These are phyloP conservation scores for Dendrostoma leiphaemia DNA, from an alignment of 2,329 filamentous ascomycete species.

Conservation along the genomic window DNA sequence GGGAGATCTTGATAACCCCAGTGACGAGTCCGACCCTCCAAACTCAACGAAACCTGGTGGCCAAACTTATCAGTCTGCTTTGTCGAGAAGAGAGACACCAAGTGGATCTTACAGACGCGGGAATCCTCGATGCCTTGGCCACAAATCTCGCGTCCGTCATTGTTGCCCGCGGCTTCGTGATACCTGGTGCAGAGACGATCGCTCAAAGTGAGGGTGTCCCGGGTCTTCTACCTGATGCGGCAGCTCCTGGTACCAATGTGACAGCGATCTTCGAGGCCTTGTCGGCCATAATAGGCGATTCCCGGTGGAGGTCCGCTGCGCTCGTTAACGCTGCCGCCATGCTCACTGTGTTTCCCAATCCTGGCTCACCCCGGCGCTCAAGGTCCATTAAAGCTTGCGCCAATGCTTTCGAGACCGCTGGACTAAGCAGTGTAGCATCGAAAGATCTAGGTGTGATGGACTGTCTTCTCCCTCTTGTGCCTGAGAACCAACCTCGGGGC, in stretches of 20 bases:
- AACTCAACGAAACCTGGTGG: constrained; percentile 60
- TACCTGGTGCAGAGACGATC: constrained; percentile 59
- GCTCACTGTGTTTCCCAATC: constrained; percentile 64
- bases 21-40: constrained; percentile 39
- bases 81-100: constrained; percentile 71
- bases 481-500: constrained; percentile 36
- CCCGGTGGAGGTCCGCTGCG: constrained; percentile 73
- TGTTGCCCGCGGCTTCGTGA: constrained; percentile 65
- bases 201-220: constrained; percentile 53
- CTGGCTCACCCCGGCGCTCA: constrained; percentile 47
- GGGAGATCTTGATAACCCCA: constrained; percentile 44
- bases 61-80: constrained; percentile 53
- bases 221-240: constrained; percentile 59
- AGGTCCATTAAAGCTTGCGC: constrained; percentile 50
- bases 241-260: constrained; percentile 58
- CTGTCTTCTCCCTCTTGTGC: constrained; percentile 58
- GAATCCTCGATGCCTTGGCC: constrained; percentile 76
- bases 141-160: constrained; percentile 70
- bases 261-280: constrained; percentile 75
- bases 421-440: constrained; percentile 43
- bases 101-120: constrained; percentile 66
- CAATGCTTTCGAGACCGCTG: constrained; percentile 52
- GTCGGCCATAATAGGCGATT: constrained; percentile 72
- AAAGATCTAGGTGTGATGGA: constrained; percentile 59
- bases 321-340: constrained; percentile 68